Evolutionary conservation across 2,329 filamentous ascomycete genomes (phyloP), one percentile per base, ranked within the genome.

Genomic region (Elsinoe perseae): DNA sequence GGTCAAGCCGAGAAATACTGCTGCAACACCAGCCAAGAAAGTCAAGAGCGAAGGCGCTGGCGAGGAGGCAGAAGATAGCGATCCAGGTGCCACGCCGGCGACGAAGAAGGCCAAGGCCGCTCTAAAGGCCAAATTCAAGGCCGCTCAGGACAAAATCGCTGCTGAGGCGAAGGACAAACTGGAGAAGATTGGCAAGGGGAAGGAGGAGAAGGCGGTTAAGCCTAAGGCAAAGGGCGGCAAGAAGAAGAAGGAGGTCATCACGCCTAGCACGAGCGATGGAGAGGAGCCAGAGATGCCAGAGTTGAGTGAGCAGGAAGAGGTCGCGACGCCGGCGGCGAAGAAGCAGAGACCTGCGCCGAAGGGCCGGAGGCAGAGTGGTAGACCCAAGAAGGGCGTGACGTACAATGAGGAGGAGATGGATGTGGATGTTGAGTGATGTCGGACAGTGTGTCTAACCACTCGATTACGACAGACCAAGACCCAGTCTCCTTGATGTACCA

Each of bases 1-100:
- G 60, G 69, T 81, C 20, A 83, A 81, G 66, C 76, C 75, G 64
- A 68, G 84, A 72, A 70, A 79, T 8, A 68, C 70, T 4, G 65
- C 64, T 1, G 67, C 59, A 46, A 60, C 57, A 2, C 59, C 59
- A 10, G 57, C 55, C 16, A 61, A 60, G 23, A 62, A 62, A 50
- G 69, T 66, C 59, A 63, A 64, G 38, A 63, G 67, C 23, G 63
- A 62, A 3, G 54, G 62, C 0, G 67, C 68, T 30, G 62, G 63
- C 46, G 59, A 61, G 30, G 65, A 65, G 46, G 60, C 60, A 28
- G 61, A 62, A 18, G 64, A 66, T 21, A 67, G 65, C 16, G 69
- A 69, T 34, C 62, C 68, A 20, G 63, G 65, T 40, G 68, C 68
- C 23, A 69, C 67, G 21, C 68, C 68, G 28, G 70, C 67, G 18